Base-by-base conservation (phyloP, 1,284 basidiomycete species). In the Cerrena zonata region DNA sequence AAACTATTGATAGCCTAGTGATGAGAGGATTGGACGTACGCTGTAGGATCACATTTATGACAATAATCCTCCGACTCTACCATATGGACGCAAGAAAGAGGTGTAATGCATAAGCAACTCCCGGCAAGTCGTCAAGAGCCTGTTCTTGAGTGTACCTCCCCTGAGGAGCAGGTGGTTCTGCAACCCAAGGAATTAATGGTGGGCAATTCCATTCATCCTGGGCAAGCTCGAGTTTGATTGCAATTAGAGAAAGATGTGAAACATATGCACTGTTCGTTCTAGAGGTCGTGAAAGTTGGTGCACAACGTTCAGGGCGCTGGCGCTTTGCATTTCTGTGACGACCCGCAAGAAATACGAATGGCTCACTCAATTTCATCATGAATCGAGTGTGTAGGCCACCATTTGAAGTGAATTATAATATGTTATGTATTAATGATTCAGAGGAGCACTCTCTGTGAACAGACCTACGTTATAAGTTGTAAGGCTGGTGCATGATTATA, bases 71-170 rank as follows among this genome's bases (percentile, higher is more conserved):
- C 95, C 12, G 88, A 80, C 67, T 97, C 92, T 36, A 86, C 72
- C 93, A 98, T 98, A 47, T 86, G 77, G 87, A 91, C 45, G 84
- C 82, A 51, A 99, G 75, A 72, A 99, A 98, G 45, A 84, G 70
- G 53, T 87, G 78, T 19, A 91, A 75, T 2, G 85, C 88, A 66
- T 85, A 84, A 34, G 74, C 72, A 18, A 90, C 70, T 0, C 77
- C 77, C 0, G 80, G 76, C 0, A 93, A 65, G 60, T 93, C 90
- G 2, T 70, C 72, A 7, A 89, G 66, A 0, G 84, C 83, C 47
- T 52, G 56, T 0, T 60, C 60, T 0, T 69, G 63, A 1, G 69
- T 63, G 60, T 88, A 87, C 0, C 74, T 57, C n/a, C 58, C 52
- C 24, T 61, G 58, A 2, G 60, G 59, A 5, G 55, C 18, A 2